phyloP scores from a whole-genome alignment of 371 early-diverging fungal genomes.

The Apophysomyces variabilis region DNA sequence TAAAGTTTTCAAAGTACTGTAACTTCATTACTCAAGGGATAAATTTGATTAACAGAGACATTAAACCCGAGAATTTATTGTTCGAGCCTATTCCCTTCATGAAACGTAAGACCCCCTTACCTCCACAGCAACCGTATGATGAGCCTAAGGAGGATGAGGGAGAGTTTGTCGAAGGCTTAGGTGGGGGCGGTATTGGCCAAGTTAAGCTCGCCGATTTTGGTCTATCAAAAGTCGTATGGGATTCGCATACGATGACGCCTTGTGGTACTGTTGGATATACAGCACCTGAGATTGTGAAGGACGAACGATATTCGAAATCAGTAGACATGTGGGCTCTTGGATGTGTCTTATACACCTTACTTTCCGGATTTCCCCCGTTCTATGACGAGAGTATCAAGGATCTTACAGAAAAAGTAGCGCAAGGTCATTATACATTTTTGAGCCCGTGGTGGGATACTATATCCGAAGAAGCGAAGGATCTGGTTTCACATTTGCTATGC shows the following conservation, averaged over 20 bases:
- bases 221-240: slow-evolving; percentile 80
- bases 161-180: slow-evolving; percentile 55
- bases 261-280: slow-evolving; percentile 94
- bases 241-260: slow-evolving; percentile 87
- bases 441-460: slow-evolving; percentile 83
- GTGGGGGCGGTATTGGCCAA: slow-evolving; percentile 75
- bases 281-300: slow-evolving; percentile 90
- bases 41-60: slow-evolving; percentile 60
- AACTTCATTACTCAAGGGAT: background rate
- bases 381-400: slow-evolving; percentile 67
- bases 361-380: slow-evolving; percentile 93
- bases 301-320: slow-evolving; percentile 80
- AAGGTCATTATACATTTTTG: slow-evolving; percentile 69
- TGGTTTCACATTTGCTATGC: slow-evolving; percentile 69
- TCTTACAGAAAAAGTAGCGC: slow-evolving; percentile 66
- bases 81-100: slow-evolving; percentile 75
- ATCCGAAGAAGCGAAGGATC: slow-evolving; percentile 71
- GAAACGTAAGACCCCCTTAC: slow-evolving; percentile 52
- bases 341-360: slow-evolving; percentile 87
- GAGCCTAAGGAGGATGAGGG: slow-evolving; percentile 67
- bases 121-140: slow-evolving; percentile 39
- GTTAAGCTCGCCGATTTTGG: slow-evolving; percentile 92
- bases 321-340: slow-evolving; percentile 97
- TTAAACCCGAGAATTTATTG: slow-evolving; percentile 96
- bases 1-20: slow-evolving; percentile 6